Evolutionary conservation across 1,284 basidiomycete species (phyloP).

Genomic region (Xanthoconium separans): DNA sequence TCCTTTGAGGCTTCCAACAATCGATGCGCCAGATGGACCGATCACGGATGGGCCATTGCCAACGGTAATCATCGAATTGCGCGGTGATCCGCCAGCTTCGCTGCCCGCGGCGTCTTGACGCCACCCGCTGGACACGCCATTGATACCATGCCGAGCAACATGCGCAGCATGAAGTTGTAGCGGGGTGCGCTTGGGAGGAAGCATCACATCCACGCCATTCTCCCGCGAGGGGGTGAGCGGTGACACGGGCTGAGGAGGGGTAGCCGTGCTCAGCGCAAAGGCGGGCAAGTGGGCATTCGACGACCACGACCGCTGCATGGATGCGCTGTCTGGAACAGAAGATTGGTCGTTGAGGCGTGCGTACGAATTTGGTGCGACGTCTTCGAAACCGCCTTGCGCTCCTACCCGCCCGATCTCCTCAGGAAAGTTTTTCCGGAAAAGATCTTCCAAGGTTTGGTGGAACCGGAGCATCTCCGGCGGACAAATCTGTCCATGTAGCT

Average conservation of each 20-base stretch:
- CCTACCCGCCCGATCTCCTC: constrained; percentile 80
- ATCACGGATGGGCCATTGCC: constrained; percentile 43
- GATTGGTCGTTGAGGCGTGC: constrained; percentile 39
- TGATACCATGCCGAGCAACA: constrained; percentile 75
- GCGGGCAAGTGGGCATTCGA: constrained; percentile 44
- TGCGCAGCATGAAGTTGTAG: constrained; percentile 76
- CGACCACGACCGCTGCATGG: constrained; percentile 44
- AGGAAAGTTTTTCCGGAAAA: constrained; percentile 88
- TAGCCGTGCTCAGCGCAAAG: constrained; percentile 43
- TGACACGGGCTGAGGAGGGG: constrained; percentile 46
- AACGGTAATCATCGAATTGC: constrained; percentile 69
- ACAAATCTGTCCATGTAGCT: constrained; percentile 80
- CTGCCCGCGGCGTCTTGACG: constrained; percentile 58
- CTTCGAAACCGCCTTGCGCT: constrained; percentile 41
- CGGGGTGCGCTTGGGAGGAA: constrained; percentile 61
- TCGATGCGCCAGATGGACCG: constrained; percentile 48
- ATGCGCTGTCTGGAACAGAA: constrained; percentile 44
- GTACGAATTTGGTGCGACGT: constrained; percentile 29
- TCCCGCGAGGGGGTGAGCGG: constrained; percentile 35
- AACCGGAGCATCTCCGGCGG: constrained; percentile 87
- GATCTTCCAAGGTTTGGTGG: constrained; percentile 85
- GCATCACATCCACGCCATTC: constrained; percentile 24
- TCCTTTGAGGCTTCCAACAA: constrained; percentile 55
- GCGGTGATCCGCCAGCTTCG: constrained; percentile 64
- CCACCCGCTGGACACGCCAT: constrained; percentile 72